Base-by-base conservation (phyloP, 2,329 filamentous ascomycete genomes). In the Ascochyta lentis region DNA sequence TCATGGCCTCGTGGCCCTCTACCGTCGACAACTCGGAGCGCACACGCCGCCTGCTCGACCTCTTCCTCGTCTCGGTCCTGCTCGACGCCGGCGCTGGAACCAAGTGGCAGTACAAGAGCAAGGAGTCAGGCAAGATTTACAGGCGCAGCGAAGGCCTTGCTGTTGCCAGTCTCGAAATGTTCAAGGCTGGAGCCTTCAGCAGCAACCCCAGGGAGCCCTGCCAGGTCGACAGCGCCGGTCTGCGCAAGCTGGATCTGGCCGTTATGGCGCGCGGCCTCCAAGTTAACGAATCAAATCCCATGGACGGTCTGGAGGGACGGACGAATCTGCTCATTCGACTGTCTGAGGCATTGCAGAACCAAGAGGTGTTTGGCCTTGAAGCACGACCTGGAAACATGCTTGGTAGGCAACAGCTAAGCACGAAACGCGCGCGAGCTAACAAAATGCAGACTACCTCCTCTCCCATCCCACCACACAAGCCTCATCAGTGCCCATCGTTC, bases 381-480 rank as follows among this genome's bases (percentile, higher is more conserved):
- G 90, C 89, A 47, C 84, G 95, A 54, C 95, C 95, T 10, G 95
- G 95, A 65, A 96, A 96, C 74, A 92, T 99, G 87, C 86, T 98
- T 59, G 92, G 92, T 95, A 82, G 35, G 29, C 29, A 31, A 13
- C 12, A 31, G 1, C 3, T 4, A 31, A 31, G 29, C 29, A 13
- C 29, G 4, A 31, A 31, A 13, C 6, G 29, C 4, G 12, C 29
- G 15, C 51, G 34, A 19, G 38, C 60, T 68, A 52, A 65, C 61
- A 35, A 19, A 24, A 6, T 5, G 29, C 66, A 93, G 94, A 98
- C 76, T 93, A 96, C 72, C 86, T 98, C n/a, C 84, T 98, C 35
- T 90, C 90, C 3, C 95, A 98, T 71, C 91, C 93, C 1, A 89
- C 91, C 2, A 97, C 94, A 5, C 89, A 94, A 71, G 92, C 91